Evolutionary conservation across 2,329 filamentous ascomycete species (phyloP), one percentile per base, ranked within the genome.

Genomic region (Onygenales sp.): DNA sequence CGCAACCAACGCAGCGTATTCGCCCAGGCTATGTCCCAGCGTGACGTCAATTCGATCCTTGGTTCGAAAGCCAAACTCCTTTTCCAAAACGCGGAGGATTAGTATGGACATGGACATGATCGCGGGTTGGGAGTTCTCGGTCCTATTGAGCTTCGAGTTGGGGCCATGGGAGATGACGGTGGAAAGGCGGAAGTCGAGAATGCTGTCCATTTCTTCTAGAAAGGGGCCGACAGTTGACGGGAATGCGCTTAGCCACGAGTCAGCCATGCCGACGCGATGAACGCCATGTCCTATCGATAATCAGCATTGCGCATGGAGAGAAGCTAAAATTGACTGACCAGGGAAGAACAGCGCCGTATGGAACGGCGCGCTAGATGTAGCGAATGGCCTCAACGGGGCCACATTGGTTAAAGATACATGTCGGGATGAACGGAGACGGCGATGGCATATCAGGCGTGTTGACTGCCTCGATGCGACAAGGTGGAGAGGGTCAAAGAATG

Each of bases 41-140:
- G 87, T 88, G 38, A 94, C 83, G 70, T 95, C 88, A 43, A 90
- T 84, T 55, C 85, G 78, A 53, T 87, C 81, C 7, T 75, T 71
- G 6, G 84, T 80, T 54, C 81, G 77, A 72, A 96, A 95, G 42
- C 80, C 83, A 66, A 92, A 96, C 60, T 95, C 88, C 57, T 81
- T 76, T 73, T 96, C 89, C 58, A 97, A 78, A 56, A 96, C 84
- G 53, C 88, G 85, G 52, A 96, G 78, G 64, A 96, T 94, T 55
- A 95, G 80, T 65, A 96, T 84, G 32, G 89, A 94, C 3, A 89
- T 93, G 11, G 90, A 89, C 89, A 97, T 95, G 69, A 96, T 95
- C 62, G 92, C 91, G 1, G 92, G 92, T 70, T 97, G 92, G 3
- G 92, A 87, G 66, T 95, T 91, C 59, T 87, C 82, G 4, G 92